A percentile compares a stretch with the other conserved stretches of the same genome.
phyloP scores from a whole-genome alignment of 768 basidiomycete genomes.

The Suillus luteus region DNA sequence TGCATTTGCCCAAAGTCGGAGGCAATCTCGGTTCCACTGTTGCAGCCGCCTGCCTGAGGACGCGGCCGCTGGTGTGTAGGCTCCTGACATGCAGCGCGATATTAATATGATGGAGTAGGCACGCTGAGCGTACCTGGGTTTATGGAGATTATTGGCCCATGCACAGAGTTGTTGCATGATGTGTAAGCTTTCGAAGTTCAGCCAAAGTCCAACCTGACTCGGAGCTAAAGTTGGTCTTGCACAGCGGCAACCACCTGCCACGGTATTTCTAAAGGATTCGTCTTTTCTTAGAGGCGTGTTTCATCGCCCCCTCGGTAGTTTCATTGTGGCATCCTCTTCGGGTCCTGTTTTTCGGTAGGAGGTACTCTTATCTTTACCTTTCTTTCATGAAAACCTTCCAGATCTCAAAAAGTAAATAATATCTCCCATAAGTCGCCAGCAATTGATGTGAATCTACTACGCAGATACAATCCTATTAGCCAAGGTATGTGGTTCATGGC shows the following conservation, averaged over 20 bases:
- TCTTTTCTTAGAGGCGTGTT: not conserved
- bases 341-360: not conserved
- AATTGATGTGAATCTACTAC: not conserved
- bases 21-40: not conserved
- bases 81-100: too few relatives aligned
- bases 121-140: too few relatives aligned
- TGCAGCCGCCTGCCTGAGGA: too few relatives aligned
- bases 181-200: not conserved
- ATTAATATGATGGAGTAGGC: too few relatives aligned
- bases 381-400: not conserved
- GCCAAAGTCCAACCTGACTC: too few relatives aligned
- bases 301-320: conserved; percentile 4
- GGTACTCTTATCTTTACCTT: not conserved
- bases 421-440: not conserved
- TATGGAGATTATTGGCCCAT: not conserved
- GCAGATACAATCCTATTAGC: not conserved
- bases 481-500: not conserved
- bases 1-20: not conserved
- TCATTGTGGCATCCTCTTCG: not conserved
- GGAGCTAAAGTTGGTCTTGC: not conserved
- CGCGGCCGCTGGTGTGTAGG: too few relatives aligned
- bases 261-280: not conserved
- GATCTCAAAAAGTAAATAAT: not conserved
- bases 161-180: not conserved
- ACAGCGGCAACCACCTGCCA: not conserved